These are phyloP conservation scores for Populus deltoides DNA, from an alignment of 345 rosid species.

Conservation along the genomic window DNA sequence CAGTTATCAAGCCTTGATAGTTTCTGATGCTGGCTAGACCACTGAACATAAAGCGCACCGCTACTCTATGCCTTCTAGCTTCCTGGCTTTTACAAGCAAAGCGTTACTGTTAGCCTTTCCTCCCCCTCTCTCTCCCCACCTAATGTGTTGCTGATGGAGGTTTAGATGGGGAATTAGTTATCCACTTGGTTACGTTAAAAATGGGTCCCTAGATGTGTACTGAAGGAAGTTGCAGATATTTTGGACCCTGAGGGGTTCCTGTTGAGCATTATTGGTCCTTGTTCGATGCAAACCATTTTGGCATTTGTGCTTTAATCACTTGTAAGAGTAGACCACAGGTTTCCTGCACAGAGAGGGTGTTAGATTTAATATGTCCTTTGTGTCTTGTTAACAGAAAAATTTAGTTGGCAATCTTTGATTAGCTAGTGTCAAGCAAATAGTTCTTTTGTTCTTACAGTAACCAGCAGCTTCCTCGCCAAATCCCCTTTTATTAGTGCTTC, in stretches of 20 bases:
- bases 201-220: slow-evolving; percentile 17
- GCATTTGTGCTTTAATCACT: slow-evolving; percentile 14
- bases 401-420: slow-evolving; percentile 5
- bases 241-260: slow-evolving; percentile 10
- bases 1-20: slow-evolving; percentile 17
- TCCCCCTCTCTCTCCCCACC: not conserved
- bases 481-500: not conserved
- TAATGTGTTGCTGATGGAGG: not conserved
- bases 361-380: slow-evolving; percentile 10
- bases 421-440: not conserved
- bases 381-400: slow-evolving; percentile 8
- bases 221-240: slow-evolving; percentile 10
- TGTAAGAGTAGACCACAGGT: not conserved
- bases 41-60: not conserved
- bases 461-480: too few species aligned
- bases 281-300: slow-evolving; percentile 8
- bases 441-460: not conserved
- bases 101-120: not conserved
- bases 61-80: not conserved
- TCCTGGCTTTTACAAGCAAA: not conserved
- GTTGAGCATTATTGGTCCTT: slow-evolving; percentile 12
- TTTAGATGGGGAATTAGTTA: slow-evolving; percentile 15
- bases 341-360: not conserved
- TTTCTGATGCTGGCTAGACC: not conserved
- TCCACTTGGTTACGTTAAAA: slow-evolving; percentile 9